These are phyloP conservation scores for Tanacetum coccineum DNA, from an alignment of 129 eudicot species.

Conservation along the genomic window DNA sequence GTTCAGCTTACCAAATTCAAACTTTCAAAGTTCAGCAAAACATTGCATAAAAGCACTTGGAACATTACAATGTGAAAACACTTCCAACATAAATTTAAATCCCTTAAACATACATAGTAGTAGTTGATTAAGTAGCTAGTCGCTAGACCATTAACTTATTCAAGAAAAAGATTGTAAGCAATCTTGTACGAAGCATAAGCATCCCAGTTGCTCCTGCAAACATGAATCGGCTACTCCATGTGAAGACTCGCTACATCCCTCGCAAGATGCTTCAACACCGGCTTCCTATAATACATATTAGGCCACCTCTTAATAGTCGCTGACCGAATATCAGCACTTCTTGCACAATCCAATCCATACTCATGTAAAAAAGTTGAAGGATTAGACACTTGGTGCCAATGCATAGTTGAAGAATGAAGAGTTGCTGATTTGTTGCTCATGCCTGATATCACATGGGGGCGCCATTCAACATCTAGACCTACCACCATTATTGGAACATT, in stretches of 20 bases:
- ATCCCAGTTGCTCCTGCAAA: slow-evolving; percentile 37
- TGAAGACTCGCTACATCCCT: slow-evolving; percentile 30
- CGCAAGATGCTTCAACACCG: slow-evolving; percentile 45
- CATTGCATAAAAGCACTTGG: too few species aligned
- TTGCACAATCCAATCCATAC: neutral
- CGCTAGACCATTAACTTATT: too few species aligned
- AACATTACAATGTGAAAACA: too few species aligned
- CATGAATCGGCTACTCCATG: slow-evolving; percentile 37
- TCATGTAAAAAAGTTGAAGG: slow-evolving; percentile 36
- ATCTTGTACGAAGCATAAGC: too few species aligned
- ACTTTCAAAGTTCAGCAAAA: too few species aligned
- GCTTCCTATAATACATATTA: slow-evolving; percentile 14
- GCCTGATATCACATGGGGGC: slow-evolving; percentile 2
- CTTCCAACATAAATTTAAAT: too few species aligned
- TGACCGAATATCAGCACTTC: slow-evolving; percentile 30
- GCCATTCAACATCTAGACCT: slow-evolving; percentile 46
- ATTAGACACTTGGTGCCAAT: too few species aligned
- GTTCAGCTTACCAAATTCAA: too few species aligned
- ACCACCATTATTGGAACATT: slow-evolving; percentile 11
- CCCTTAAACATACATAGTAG: too few species aligned
- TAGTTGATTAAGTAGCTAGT: too few species aligned
- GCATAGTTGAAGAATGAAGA: too few species aligned
- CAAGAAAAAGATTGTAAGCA: too few species aligned
- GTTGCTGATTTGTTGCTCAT: slow-evolving; percentile 30
- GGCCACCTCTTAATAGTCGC: slow-evolving; percentile 36